Evolutionary conservation across 352 stramenopile species (phyloP).

Genomic region (Globisporangium sylvaticum): DNA sequence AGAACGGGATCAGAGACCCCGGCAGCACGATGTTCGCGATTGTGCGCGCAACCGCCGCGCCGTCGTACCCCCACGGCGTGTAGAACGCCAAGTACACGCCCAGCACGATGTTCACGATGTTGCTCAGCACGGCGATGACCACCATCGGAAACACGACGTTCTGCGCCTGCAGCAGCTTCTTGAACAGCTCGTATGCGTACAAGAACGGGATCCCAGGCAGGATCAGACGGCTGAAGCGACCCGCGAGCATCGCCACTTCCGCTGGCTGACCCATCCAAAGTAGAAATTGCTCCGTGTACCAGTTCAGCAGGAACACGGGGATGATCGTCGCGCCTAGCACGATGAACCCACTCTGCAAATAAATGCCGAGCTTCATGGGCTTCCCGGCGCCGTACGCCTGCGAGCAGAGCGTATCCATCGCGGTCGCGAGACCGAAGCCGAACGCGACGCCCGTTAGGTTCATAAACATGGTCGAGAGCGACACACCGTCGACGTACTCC

Average conservation of each 20-base stretch:
- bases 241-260: slow-evolving; percentile 59
- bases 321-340: slow-evolving; percentile 56
- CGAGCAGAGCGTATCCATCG: slow-evolving; percentile 87
- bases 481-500: slow-evolving; percentile 65
- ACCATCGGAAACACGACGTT: slow-evolving; percentile 87
- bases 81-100: slow-evolving; percentile 81
- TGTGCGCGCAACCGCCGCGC: slow-evolving; percentile 69
- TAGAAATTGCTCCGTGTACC: slow-evolving; percentile 63
- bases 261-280: slow-evolving; percentile 56
- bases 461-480: slow-evolving; percentile 72
- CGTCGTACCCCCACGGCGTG: slow-evolving; percentile 72
- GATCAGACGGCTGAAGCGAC: slow-evolving; percentile 62
- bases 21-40: slow-evolving; percentile 57
- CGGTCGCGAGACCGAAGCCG: slow-evolving; percentile 75
- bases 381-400: slow-evolving; percentile 78
- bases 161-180: slow-evolving; percentile 83
- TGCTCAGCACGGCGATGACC: slow-evolving; percentile 65
- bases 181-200: slow-evolving; percentile 83
- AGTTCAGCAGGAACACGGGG: slow-evolving; percentile 69
- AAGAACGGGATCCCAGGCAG: slow-evolving; percentile 77
- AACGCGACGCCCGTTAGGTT: slow-evolving; percentile 80
- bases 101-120: slow-evolving; percentile 70
- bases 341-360: slow-evolving; percentile 75
- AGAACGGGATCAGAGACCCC: slow-evolving; percentile 57
- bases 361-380: slow-evolving; percentile 73